phyloP scores from a whole-genome alignment of 2,329 filamentous ascomycete species.

The Colletotrichum australisinense region DNA sequence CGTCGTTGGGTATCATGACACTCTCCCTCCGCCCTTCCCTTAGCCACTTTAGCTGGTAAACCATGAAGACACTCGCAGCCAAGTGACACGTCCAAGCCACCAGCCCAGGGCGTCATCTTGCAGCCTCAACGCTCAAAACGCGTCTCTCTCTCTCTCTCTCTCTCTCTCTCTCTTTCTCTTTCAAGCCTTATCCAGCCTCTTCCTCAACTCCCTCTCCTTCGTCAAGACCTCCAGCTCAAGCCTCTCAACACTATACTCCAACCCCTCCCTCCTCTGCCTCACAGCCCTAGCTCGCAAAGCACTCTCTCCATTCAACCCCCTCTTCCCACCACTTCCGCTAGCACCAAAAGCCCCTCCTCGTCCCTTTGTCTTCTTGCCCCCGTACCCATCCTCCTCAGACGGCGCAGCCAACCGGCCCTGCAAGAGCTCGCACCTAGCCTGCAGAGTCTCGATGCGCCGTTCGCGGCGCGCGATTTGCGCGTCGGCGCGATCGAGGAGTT shows the following conservation, averaged over 20 bases:
- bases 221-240: slow-evolving; percentile 89
- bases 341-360: not conserved
- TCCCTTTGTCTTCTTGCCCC: slow-evolving; percentile 40
- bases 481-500: slow-evolving; percentile 84
- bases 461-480: slow-evolving; percentile 85
- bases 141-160: not conserved
- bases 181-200: slow-evolving; percentile 56
- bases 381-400: slow-evolving; percentile 39
- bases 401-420: slow-evolving; percentile 69
- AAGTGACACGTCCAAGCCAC: not conserved
- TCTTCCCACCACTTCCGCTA: slow-evolving; percentile 28
- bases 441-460: slow-evolving; percentile 84
- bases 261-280: slow-evolving; percentile 83
- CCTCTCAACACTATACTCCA: slow-evolving; percentile 88
- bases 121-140: too few relatives aligned
- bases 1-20: slow-evolving; percentile 21
- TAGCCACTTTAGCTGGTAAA: too few relatives aligned
- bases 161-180: too few relatives aligned
- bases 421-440: slow-evolving; percentile 85
- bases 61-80: not conserved
- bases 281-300: slow-evolving; percentile 69
- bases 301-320: slow-evolving; percentile 63
- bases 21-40: not conserved
- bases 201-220: slow-evolving; percentile 69
- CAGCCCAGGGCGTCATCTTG: not conserved